A percentile compares a stretch with the other conserved stretches of the same genome.
phyloP scores from a whole-genome alignment of 2,329 filamentous ascomycete genomes.

The Cladophialophora carrionii region DNA sequence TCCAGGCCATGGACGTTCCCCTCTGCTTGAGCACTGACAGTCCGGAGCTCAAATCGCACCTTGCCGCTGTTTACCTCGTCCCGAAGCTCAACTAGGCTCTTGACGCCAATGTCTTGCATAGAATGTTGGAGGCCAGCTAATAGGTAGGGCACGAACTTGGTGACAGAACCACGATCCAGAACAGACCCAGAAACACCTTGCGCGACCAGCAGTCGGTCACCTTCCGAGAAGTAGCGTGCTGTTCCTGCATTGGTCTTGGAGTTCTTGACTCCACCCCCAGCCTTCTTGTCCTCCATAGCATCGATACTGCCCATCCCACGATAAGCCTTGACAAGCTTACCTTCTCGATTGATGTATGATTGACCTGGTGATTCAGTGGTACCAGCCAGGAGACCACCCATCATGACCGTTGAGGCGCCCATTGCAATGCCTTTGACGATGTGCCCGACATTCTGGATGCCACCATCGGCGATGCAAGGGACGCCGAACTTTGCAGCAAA shows the following conservation, averaged over 20 bases:
- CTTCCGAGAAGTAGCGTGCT: slow-evolving; percentile 97
- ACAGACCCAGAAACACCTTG: slow-evolving; percentile 86
- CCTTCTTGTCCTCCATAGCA: slow-evolving; percentile 99
- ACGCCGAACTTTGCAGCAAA: slow-evolving; percentile 95
- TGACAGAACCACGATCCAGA: slow-evolving; percentile 69
- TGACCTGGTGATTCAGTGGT: slow-evolving; percentile 97
- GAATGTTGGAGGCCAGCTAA: slow-evolving; percentile 96
- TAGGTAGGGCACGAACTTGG: slow-evolving; percentile 94
- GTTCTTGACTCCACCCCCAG: slow-evolving; percentile 70
- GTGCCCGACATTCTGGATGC: slow-evolving; percentile 97
- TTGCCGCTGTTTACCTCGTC: slow-evolving; percentile 71
- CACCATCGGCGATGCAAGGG: slow-evolving; percentile 95
- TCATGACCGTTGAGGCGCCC: slow-evolving; percentile 96
- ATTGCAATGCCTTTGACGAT: slow-evolving; percentile 97
- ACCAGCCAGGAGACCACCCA: slow-evolving; percentile 95
- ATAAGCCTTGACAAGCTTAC: slow-evolving; percentile 98
- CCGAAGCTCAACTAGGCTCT: slow-evolving; percentile 77
- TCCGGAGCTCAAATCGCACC: slow-evolving; percentile 91
- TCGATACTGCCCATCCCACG: slow-evolving; percentile 99
- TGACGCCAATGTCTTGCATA: slow-evolving; percentile 89
- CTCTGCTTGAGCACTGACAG: slow-evolving; percentile 91
- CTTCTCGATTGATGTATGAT: slow-evolving; percentile 93
- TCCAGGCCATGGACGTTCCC: slow-evolving; percentile 96
- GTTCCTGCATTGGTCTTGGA: slow-evolving; percentile 82
- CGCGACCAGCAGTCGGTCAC: slow-evolving; percentile 89